phyloP scores from a whole-genome alignment of 345 rosid species.

The Ricinus communis region DNA sequence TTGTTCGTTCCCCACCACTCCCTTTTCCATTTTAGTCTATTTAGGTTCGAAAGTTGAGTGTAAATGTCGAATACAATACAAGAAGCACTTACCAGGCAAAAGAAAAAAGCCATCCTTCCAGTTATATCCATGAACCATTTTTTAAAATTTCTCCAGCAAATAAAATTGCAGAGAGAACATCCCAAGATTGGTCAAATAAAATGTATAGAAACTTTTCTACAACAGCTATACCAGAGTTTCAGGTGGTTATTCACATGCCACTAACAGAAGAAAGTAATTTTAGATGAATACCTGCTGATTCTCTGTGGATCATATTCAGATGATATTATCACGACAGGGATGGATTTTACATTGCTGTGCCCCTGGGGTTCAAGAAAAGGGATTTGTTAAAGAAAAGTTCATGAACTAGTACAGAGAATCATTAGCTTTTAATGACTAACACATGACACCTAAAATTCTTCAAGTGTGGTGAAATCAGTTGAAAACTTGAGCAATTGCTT shows the following conservation, averaged over 20 bases:
- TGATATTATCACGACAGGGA: slow-evolving; percentile 12
- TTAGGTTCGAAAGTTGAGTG: not conserved
- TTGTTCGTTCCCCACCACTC: too few relatives aligned
- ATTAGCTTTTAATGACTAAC: not conserved
- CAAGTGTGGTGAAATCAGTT: not conserved
- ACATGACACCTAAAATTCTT: not conserved
- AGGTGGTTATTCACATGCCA: not conserved
- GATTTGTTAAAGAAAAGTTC: not conserved
- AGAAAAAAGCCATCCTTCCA: not conserved
- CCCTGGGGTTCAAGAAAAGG: not conserved
- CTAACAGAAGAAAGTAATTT: not conserved
- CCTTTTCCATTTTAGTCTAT: not conserved
- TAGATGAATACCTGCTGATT: slow-evolving; percentile 11
- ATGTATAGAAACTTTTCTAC: not conserved
- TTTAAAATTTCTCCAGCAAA: not conserved
- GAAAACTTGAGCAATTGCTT: not conserved
- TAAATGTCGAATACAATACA: not conserved
- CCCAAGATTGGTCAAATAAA: not conserved
- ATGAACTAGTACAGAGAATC: not conserved
- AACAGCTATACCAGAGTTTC: slow-evolving; percentile 1
- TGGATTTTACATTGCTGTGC: not conserved
- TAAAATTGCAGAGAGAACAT: not conserved
- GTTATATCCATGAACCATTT: not conserved
- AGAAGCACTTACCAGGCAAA: not conserved
- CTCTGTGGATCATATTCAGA: slow-evolving; percentile 8